Evolutionary conservation across 345 rosid species (phyloP).

Genomic region (Citrus mangshanensis): DNA sequence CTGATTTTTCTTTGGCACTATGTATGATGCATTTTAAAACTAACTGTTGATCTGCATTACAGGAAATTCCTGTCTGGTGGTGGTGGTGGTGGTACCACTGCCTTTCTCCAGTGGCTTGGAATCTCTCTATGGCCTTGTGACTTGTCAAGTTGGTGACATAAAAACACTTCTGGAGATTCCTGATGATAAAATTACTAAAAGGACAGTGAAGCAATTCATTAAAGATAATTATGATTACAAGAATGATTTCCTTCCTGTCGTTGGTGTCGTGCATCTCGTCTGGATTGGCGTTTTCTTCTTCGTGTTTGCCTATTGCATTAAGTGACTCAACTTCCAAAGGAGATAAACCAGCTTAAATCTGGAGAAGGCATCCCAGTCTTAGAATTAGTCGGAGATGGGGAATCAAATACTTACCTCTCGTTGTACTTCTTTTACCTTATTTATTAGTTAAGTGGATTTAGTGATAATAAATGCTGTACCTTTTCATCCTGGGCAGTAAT

Average conservation of each 20-base stretch:
- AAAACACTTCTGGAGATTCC: conserved; percentile 30
- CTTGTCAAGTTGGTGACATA: conserved; percentile 69
- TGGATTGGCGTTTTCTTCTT: conserved; percentile 50
- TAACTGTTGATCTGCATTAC: conserved; percentile 3
- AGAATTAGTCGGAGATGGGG: background rate
- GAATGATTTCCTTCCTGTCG: conserved; percentile 56
- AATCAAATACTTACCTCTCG: background rate
- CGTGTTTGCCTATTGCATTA: conserved; percentile 51
- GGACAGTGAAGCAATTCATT: conserved; percentile 41
- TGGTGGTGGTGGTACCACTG: conserved; percentile 97
- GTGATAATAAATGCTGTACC: too few species aligned
- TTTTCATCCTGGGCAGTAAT: too few species aligned
- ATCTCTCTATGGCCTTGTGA: conserved; percentile 66
- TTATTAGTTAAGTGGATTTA: too few species aligned
- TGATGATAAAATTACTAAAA: conserved; percentile 17
- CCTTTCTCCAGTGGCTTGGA: conserved; percentile 76
- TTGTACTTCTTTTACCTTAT: background rate
- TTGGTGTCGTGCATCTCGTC: conserved; percentile 50
- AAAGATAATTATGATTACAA: conserved; percentile 45
- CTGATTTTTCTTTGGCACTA: too few species aligned
- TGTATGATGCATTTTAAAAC: background rate
- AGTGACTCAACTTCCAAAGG: conserved; percentile 59
- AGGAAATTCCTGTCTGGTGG: conserved; percentile 92
- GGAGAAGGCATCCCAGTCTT: too few species aligned
- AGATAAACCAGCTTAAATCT: conserved; percentile 26